Conservation (phyloP, 2,329 filamentous ascomycete species). For the Diatrype stigma region DNA sequence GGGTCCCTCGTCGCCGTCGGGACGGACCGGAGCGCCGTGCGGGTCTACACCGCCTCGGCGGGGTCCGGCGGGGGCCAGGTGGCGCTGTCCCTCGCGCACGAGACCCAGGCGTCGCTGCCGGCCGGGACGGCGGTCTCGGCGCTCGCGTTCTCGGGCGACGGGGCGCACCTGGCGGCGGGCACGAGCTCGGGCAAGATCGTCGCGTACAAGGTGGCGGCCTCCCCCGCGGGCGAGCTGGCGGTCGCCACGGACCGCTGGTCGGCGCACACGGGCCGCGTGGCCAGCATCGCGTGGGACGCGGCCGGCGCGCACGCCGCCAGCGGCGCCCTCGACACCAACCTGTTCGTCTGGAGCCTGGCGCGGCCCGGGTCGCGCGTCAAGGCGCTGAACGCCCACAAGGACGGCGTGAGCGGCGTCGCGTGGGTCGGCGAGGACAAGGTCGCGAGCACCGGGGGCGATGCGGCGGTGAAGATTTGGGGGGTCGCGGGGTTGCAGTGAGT, state of each 20-base stretch:
- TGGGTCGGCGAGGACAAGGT: constrained; percentile 69
- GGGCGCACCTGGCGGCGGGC: constrained; percentile 75
- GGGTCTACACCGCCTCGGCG: constrained; percentile 65
- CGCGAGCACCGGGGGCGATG: constrained; percentile 80
- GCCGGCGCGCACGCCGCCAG: constrained; percentile 75
- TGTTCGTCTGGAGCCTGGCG: constrained; percentile 84
- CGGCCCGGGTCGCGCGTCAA: constrained; percentile 83
- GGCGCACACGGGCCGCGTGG: constrained; percentile 56
- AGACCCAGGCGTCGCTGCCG: constrained; percentile 65
- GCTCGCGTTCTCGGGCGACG: constrained; percentile 77
- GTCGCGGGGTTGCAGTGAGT: constrained; percentile 51
- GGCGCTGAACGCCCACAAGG: constrained; percentile 86
- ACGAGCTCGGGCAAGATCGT: constrained; percentile 83
- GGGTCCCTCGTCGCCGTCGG: constrained; percentile 71
- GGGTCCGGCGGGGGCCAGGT: constrained; percentile 50
- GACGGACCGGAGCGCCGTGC: constrained; percentile 66
- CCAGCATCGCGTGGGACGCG: constrained; percentile 68
- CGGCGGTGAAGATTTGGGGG: constrained; percentile 84
- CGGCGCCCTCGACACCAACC: constrained; percentile 83
- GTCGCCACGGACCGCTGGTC: constrained; percentile 73
- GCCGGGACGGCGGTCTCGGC: constrained; percentile 56
- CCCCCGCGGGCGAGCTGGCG: constrained; percentile 47
- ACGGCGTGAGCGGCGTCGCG: constrained; percentile 82
- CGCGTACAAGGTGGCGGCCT: constrained; percentile 62
- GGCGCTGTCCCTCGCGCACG: constrained; percentile 45